A percentile compares a stretch with the other conserved stretches of the same genome.
Conservation (phyloP, 495 filamentous ascomycete genomes). For the Penicillium silybi region DNA sequence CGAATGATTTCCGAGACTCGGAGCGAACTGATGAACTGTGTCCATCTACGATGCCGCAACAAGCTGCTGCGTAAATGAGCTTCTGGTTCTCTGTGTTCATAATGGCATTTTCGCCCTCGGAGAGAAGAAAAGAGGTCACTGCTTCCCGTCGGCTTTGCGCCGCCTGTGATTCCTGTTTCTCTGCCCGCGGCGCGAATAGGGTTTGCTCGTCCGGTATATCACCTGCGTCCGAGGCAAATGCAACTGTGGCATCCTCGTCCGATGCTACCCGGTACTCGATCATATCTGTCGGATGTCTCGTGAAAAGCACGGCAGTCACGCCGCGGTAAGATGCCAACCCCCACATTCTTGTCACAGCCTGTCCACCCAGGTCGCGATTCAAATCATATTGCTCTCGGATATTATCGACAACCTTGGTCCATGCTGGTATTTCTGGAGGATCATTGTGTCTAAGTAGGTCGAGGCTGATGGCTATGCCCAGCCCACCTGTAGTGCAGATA, state of each 20-base stretch:
- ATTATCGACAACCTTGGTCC: slow-evolving; percentile 31
- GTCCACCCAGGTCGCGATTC: slow-evolving; percentile 42
- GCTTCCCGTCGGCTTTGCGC: slow-evolving; percentile 21
- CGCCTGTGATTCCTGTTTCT: slow-evolving; percentile 4
- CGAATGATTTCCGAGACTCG: slow-evolving; percentile 27
- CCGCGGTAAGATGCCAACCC: slow-evolving; percentile 43
- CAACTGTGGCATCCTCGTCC: slow-evolving; percentile 35
- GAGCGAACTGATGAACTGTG: slow-evolving; percentile 18
- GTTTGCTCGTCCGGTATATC: background rate
- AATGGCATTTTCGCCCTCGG: slow-evolving; percentile 6
- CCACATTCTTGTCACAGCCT: slow-evolving; percentile 44
- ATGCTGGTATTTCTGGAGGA: slow-evolving; percentile 14
- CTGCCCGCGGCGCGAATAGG: slow-evolving; percentile 7
- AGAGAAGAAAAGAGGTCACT: slow-evolving; percentile 31
- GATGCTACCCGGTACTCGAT: slow-evolving; percentile 45
- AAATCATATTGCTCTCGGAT: slow-evolving; percentile 41
- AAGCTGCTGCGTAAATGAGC: slow-evolving; percentile 37
- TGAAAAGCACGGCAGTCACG: slow-evolving; percentile 39
- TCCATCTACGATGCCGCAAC: slow-evolving; percentile 33
- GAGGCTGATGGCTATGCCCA: slow-evolving; percentile 12
- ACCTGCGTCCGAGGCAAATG: slow-evolving; percentile 25
- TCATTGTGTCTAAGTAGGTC: background rate
- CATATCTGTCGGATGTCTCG: slow-evolving; percentile 49
- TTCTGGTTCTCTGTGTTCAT: slow-evolving; percentile 21
- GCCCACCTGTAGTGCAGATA: slow-evolving; percentile 29